These are phyloP conservation scores for Domatiomyces globalis DNA, from an alignment of 2,329 filamentous ascomycete genomes.

Conservation along the genomic window DNA sequence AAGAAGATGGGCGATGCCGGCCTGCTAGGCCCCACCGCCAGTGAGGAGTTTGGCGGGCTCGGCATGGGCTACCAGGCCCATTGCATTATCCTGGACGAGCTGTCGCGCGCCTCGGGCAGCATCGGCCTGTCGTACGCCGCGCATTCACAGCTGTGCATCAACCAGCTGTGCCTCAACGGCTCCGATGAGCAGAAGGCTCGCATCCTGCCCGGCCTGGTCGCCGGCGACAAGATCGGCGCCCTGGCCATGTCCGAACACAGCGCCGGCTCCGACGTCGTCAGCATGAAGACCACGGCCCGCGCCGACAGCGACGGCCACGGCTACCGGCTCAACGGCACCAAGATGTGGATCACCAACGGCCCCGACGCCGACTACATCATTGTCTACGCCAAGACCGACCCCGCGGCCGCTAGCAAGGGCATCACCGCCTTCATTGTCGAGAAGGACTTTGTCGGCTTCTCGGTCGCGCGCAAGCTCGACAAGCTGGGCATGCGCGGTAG, in stretches of 20 bases:
- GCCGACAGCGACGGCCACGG: constrained; percentile 69
- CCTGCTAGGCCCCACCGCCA: constrained; percentile 82
- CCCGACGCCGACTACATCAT: constrained; percentile 86
- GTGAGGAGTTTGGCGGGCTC: constrained; percentile 79
- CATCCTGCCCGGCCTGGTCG: constrained; percentile 67
- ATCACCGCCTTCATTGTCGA: constrained; percentile 93
- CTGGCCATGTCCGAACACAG: constrained; percentile 92
- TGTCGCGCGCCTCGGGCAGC: constrained; percentile 66
- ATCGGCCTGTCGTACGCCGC: constrained; percentile 88
- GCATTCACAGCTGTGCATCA: constrained; percentile 90
- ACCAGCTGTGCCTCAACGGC: constrained; percentile 88
- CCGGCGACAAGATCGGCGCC: constrained; percentile 68
- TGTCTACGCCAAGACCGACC: constrained; percentile 92
- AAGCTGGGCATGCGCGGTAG: constrained; percentile 97
- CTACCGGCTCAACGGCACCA: constrained; percentile 75
- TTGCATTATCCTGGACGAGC: constrained; percentile 87
- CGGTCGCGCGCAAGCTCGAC: constrained; percentile 78
- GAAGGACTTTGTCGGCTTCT: constrained; percentile 56
- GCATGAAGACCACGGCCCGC: constrained; percentile 78
- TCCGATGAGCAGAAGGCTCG: constrained; percentile 61
- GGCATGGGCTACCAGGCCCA: constrained; percentile 94
- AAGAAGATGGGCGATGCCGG: constrained; percentile 79
- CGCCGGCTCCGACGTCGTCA: constrained; percentile 83
- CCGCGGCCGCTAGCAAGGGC: constrained; percentile 66
- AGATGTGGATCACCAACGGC: constrained; percentile 99